Evolutionary conservation across 1,139 yeast genomes (phyloP).

Genomic region (Candida freyschussii): DNA sequence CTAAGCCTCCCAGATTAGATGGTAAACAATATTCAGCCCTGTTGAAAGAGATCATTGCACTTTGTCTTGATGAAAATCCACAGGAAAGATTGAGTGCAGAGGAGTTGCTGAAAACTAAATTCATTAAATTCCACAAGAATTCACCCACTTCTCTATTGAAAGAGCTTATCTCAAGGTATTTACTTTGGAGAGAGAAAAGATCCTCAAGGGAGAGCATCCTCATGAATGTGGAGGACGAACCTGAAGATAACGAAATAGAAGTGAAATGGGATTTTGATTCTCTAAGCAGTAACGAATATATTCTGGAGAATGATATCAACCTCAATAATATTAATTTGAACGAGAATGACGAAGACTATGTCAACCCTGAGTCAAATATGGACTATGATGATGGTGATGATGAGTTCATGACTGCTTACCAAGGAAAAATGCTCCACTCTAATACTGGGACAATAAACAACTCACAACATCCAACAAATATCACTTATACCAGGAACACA

Average conservation of each 20-base stretch:
- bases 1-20: slow-evolving; percentile 91
- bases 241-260: slow-evolving; percentile 38
- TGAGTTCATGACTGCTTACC: slow-evolving; percentile 26
- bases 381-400: slow-evolving; percentile 31
- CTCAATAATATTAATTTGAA: slow-evolving; percentile 37
- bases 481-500: slow-evolving; percentile 25
- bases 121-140: slow-evolving; percentile 58
- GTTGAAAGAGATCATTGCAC: slow-evolving; percentile 83
- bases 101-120: slow-evolving; percentile 68
- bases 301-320: slow-evolving; percentile 60
- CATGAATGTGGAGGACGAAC: slow-evolving; percentile 30
- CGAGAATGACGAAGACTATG: slow-evolving; percentile 27
- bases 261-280: slow-evolving; percentile 91
- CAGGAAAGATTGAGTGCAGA: slow-evolving; percentile 86
- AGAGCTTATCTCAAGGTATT: slow-evolving; percentile 76
- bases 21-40: slow-evolving; percentile 76
- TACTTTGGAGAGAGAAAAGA: slow-evolving; percentile 69
- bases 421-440: slow-evolving; percentile 13
- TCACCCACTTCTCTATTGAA: slow-evolving; percentile 57
- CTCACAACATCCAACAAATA: slow-evolving; percentile 14
- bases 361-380: slow-evolving; percentile 29
- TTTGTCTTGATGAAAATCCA: slow-evolving; percentile 91
- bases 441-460: slow-evolving; percentile 9
- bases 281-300: slow-evolving; percentile 64
- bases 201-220: slow-evolving; percentile 43